Percentiles rank a stretch among this genome's conserved stretches.
Conservation (phyloP, 2,329 filamentous ascomycete genomes). For the Nothophaeocryptopus gaeumannii region DNA sequence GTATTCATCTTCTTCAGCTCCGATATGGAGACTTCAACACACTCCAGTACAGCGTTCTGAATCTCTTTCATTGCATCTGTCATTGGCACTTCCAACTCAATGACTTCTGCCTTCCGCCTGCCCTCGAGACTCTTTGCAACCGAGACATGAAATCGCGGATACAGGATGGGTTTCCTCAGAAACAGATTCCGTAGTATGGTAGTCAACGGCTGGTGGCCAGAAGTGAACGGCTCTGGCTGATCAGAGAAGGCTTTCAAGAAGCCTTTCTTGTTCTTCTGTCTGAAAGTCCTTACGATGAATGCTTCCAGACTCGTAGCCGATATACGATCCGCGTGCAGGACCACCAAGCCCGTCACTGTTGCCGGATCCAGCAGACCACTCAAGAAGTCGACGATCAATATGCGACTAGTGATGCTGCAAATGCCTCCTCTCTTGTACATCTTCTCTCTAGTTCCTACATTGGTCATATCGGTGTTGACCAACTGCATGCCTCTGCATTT, state of each 20-base stretch:
- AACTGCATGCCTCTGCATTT: constrained; percentile 81
- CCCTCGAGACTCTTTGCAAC: constrained; percentile 89
- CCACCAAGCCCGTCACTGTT: constrained; percentile 79
- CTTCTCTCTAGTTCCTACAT: constrained; percentile 80
- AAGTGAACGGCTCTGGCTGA: constrained; percentile 83
- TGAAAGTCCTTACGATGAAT: constrained; percentile 89
- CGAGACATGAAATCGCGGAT: constrained; percentile 88
- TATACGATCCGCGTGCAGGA: constrained; percentile 84
- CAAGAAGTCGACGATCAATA: constrained; percentile 88
- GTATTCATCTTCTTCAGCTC: constrained; percentile 90
- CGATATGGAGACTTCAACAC: constrained; percentile 89
- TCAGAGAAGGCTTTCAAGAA: constrained; percentile 97
- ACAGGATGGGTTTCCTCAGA: constrained; percentile 80
- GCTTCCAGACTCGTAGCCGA: constrained; percentile 86
- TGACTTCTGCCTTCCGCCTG: constrained; percentile 89
- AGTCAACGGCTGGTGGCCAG: constrained; percentile 80
- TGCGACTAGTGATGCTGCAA: constrained; percentile 93
- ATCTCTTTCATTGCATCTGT: constrained; percentile 90
- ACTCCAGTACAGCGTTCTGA: constrained; percentile 91
- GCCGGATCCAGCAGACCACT: constrained; percentile 78
- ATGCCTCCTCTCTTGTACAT: constrained; percentile 88
- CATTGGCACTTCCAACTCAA: constrained; percentile 95
- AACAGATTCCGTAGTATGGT: constrained; percentile 93
- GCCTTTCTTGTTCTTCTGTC: constrained; percentile 88
- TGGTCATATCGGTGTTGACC: constrained; percentile 93